Evolutionary conservation across 371 early-diverging fungal species (phyloP).

Genomic region (Saksenaea vasiformis): DNA sequence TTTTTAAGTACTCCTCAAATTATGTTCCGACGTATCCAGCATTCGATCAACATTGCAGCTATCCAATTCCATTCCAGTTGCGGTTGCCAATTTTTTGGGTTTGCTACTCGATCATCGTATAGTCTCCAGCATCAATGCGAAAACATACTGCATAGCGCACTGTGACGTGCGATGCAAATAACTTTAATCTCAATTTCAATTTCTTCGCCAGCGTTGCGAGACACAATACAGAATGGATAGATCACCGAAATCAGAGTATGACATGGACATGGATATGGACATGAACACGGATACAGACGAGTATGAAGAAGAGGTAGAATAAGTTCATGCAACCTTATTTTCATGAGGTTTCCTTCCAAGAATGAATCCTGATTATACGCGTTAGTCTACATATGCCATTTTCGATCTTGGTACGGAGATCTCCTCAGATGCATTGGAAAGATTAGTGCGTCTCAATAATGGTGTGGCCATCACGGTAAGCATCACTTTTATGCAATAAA

Average conservation of each 20-base stretch:
- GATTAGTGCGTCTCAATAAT: background rate
- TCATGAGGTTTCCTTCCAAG: background rate
- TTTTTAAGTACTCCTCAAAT: no score
- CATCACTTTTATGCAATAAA: background rate
- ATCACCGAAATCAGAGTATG: background rate
- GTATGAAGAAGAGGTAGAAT: background rate
- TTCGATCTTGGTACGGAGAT: slow-evolving; percentile 1
- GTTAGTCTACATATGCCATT: background rate
- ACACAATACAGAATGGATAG: background rate
- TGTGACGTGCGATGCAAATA: no score
- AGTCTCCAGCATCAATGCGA: no score
- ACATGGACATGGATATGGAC: background rate
- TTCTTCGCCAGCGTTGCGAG: no score
- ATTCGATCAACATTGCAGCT: no score
- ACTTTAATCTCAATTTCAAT: no score
- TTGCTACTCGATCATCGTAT: no score
- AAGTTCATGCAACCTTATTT: background rate
- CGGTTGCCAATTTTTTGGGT: no score
- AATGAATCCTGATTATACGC: background rate
- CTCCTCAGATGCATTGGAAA: background rate
- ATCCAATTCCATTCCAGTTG: no score
- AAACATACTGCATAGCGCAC: no score
- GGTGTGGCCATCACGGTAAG: background rate
- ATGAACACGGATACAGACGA: background rate
- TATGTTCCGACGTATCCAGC: no score